These are phyloP conservation scores for Pseudonectria foliicola DNA, from an alignment of 2,329 filamentous ascomycete genomes.

Conservation along the genomic window DNA sequence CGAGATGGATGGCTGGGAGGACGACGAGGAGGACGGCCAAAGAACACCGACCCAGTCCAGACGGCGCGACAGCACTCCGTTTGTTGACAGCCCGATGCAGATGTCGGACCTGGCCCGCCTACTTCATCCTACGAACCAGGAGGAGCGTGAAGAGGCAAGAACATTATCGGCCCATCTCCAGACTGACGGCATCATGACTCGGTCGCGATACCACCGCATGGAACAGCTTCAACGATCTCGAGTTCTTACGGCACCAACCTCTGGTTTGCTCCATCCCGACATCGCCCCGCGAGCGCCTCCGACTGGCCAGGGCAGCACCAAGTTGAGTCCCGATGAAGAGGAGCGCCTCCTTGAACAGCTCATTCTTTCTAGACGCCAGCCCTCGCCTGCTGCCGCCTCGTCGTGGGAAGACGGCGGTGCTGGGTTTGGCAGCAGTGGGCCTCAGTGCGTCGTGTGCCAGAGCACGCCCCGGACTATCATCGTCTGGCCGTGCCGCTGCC, in stretches of 20 bases:
- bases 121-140: conserved; percentile 69
- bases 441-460: conserved; percentile 92
- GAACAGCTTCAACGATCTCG: conserved; percentile 63
- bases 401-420: conserved; percentile 66
- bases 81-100: conserved; percentile 56
- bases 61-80: conserved; percentile 51
- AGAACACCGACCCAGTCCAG: conserved; percentile 68
- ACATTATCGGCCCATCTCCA: conserved; percentile 74
- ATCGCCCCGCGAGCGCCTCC: conserved; percentile 4
- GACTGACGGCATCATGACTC: conserved; percentile 67
- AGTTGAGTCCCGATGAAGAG: conserved; percentile 51
- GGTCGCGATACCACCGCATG: conserved; percentile 65
- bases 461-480: conserved; percentile 78
- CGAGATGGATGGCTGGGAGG: conserved; percentile 2
- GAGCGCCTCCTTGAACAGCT: conserved; percentile 54
- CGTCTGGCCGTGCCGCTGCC: conserved; percentile 92
- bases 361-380: conserved; percentile 44
- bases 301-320: conserved; percentile 21
- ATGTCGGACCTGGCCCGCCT: conserved; percentile 67
- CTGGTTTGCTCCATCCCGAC: conserved; percentile 13
- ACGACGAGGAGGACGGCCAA: conserved; percentile 45
- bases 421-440: conserved; percentile 63
- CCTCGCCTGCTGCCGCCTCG: conserved; percentile 12
- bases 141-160: conserved; percentile 74
- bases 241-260: conserved; percentile 38